A percentile compares a stretch with the other conserved stretches of the same genome.
phyloP scores from a whole-genome alignment of 2,329 filamentous ascomycete genomes.

The Myriangium duriaei region DNA sequence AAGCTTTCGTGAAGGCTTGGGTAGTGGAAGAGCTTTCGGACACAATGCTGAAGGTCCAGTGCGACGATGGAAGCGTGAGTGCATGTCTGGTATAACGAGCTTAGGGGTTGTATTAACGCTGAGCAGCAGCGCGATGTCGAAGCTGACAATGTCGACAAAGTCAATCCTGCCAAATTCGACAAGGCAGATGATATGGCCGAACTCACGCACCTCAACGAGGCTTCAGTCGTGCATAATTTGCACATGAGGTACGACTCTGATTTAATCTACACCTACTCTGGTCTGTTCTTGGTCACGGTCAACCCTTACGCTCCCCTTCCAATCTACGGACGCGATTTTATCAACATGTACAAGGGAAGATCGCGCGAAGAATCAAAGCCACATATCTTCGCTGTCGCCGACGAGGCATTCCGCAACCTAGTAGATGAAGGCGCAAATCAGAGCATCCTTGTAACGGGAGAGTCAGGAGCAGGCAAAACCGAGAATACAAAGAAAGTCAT shows the following conservation, averaged over 20 bases:
- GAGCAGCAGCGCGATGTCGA: constrained; percentile 76
- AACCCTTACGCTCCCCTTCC: constrained; percentile 92
- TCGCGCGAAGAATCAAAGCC: constrained; percentile 89
- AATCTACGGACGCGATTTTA: constrained; percentile 92
- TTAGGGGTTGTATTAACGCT: constrained; percentile 14
- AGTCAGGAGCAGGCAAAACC: constrained; percentile 95
- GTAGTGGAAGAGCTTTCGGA: constrained; percentile 67
- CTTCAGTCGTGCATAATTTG: constrained; percentile 93
- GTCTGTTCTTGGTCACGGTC: constrained; percentile 88
- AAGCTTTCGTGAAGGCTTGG: constrained; percentile 85
- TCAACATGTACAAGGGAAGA: constrained; percentile 94
- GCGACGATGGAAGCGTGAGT: constrained; percentile 78
- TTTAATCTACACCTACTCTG: constrained; percentile 94
- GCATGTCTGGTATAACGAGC: not conserved
- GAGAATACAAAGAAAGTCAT: constrained; percentile 99
- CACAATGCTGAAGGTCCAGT: constrained; percentile 70
- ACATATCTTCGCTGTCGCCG: constrained; percentile 95
- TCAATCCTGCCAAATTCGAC: constrained; percentile 98
- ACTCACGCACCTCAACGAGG: constrained; percentile 92
- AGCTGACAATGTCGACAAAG: constrained; percentile 84
- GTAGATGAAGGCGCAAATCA: constrained; percentile 94
- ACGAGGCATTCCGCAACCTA: constrained; percentile 88
- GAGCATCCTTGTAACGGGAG: constrained; percentile 93
- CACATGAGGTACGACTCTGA: constrained; percentile 91
- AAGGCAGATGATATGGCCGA: constrained; percentile 99